Percentiles rank a stretch among this genome's conserved stretches.
phyloP scores from a whole-genome alignment of 768 basidiomycete genomes.

The Rhodotorula graminis region DNA sequence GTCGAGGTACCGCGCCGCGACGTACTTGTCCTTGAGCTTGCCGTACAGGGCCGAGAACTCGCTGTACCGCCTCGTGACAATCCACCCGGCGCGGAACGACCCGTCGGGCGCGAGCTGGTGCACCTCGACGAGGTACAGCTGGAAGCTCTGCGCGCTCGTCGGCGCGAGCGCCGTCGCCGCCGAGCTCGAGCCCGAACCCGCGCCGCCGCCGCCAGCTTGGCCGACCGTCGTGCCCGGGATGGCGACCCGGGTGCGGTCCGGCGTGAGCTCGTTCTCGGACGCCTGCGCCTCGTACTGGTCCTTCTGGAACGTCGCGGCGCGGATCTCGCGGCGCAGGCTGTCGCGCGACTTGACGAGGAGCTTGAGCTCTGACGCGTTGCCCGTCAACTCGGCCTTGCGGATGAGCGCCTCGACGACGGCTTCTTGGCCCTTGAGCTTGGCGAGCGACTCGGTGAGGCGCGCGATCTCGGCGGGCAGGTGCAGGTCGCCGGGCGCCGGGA shows the following conservation, averaged over 20 bases:
- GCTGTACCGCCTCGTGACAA: constrained; percentile 86
- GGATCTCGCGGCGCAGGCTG: constrained; percentile 72
- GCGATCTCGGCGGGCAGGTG: constrained; percentile 81
- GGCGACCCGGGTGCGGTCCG: constrained; percentile 74
- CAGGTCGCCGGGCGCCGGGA: constrained; percentile 82
- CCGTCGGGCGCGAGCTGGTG: constrained; percentile 80
- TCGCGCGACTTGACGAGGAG: constrained; percentile 76
- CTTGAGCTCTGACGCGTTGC: constrained; percentile 76
- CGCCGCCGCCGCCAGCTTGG: constrained; percentile 53
- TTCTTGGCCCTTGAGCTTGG: constrained; percentile 72
- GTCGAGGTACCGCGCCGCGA: constrained; percentile 65
- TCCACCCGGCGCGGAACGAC: constrained; percentile 75
- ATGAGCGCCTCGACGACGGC: constrained; percentile 78
- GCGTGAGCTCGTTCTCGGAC: constrained; percentile 75
- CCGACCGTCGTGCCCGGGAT: constrained; percentile 75
- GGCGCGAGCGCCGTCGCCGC: too few species aligned
- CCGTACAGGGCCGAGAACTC: constrained; percentile 89
- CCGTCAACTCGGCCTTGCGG: constrained; percentile 90
- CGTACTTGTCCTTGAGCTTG: constrained; percentile 70
- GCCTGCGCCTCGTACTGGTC: constrained; percentile 92
- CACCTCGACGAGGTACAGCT: constrained; percentile 73
- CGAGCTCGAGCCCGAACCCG: too few species aligned
- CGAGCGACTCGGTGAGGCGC: constrained; percentile 69
- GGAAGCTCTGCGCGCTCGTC: constrained; percentile 40
- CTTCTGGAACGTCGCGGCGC: constrained; percentile 82